A percentile compares a stretch with the other conserved stretches of the same genome.
These are phyloP conservation scores for Margaritispora aquatica DNA, from an alignment of 495 filamentous ascomycete species.

Conservation along the genomic window DNA sequence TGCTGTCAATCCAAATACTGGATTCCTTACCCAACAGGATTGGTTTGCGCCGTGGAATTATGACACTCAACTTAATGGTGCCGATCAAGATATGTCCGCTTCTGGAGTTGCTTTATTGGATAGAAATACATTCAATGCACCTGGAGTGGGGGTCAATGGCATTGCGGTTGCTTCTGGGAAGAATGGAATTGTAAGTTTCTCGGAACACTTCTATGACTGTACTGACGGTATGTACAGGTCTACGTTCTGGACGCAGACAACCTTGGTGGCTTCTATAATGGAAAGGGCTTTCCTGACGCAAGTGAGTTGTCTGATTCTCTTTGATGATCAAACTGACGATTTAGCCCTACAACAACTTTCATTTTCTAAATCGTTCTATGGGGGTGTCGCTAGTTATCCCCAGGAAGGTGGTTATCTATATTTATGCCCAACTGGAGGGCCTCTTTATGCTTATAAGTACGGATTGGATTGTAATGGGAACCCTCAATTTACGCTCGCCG, in stretches of 20 bases:
- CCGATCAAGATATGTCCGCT: slow-evolving; percentile 34
- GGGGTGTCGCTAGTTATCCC: slow-evolving; percentile 38
- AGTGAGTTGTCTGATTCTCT: not conserved
- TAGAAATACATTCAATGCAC: slow-evolving; percentile 26
- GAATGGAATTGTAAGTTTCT: slow-evolving; percentile 30
- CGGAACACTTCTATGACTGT: not conserved
- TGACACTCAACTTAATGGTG: slow-evolving; percentile 29
- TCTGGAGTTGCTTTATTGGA: slow-evolving; percentile 33
- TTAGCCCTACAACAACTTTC: slow-evolving; percentile 35
- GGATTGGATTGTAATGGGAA: slow-evolving; percentile 25
- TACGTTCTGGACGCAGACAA: slow-evolving; percentile 40
- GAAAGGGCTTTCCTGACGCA: slow-evolving; percentile 20
- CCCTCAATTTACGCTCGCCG: slow-evolving; percentile 21
- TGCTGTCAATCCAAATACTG: slow-evolving; percentile 20
- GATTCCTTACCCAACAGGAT: slow-evolving; percentile 29
- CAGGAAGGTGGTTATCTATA: slow-evolving; percentile 42
- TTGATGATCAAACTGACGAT: slow-evolving; percentile 18
- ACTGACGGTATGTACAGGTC: slow-evolving; percentile 20
- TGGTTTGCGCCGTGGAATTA: slow-evolving; percentile 38
- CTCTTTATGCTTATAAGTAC: slow-evolving; percentile 34
- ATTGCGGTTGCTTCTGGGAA: slow-evolving; percentile 37
- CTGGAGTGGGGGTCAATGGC: slow-evolving; percentile 28
- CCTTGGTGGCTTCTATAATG: slow-evolving; percentile 34
- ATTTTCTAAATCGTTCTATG: slow-evolving; percentile 32
- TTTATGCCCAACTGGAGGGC: slow-evolving; percentile 6